Evolutionary conservation across 306 rosid species (phyloP).

Genomic region (Pueraria montana): DNA sequence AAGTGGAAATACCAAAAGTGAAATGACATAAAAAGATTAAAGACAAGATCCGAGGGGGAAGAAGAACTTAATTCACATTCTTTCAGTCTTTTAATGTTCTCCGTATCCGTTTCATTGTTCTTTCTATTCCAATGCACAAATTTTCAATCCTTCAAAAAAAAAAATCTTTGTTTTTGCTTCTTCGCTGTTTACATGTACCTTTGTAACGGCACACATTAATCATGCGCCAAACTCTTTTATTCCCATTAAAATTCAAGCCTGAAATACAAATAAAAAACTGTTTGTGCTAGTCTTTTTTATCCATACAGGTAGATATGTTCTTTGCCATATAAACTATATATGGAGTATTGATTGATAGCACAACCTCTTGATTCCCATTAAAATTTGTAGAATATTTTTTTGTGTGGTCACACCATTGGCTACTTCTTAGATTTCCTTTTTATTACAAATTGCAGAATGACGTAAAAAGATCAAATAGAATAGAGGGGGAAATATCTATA

Average conservation of each 20-base stretch:
- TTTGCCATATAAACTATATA: not conserved
- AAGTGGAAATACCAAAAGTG: slow-evolving; percentile 50
- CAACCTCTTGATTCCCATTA: slow-evolving; percentile 49
- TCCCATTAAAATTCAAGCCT: slow-evolving; percentile 24
- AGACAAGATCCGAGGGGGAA: slow-evolving; percentile 44
- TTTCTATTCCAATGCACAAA: slow-evolving; percentile 37
- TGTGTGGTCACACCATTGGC: slow-evolving; percentile 44
- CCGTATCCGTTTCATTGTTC: slow-evolving; percentile 48
- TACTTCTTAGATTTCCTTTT: slow-evolving; percentile 38
- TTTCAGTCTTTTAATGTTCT: slow-evolving; percentile 52
- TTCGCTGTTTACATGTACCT: slow-evolving; percentile 16
- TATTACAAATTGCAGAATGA: slow-evolving; percentile 48
- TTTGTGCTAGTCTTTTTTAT: slow-evolving; percentile 44
- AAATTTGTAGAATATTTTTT: slow-evolving; percentile 42
- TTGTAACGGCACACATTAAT: slow-evolving; percentile 23
- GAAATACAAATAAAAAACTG: slow-evolving; percentile 12
- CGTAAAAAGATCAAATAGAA: slow-evolving; percentile 42
- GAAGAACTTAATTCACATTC: slow-evolving; percentile 61
- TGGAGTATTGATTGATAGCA: slow-evolving; percentile 46
- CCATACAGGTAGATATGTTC: slow-evolving; percentile 28
- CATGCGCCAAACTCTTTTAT: not conserved
- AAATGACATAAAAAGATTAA: slow-evolving; percentile 54
- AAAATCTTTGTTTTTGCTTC: not conserved
- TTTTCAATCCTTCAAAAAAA: slow-evolving; percentile 5
- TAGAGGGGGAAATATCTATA: slow-evolving; percentile 30